Base-by-base conservation (phyloP, 306 rosid genomes). In the Herpetospermum pedunculosum region DNA sequence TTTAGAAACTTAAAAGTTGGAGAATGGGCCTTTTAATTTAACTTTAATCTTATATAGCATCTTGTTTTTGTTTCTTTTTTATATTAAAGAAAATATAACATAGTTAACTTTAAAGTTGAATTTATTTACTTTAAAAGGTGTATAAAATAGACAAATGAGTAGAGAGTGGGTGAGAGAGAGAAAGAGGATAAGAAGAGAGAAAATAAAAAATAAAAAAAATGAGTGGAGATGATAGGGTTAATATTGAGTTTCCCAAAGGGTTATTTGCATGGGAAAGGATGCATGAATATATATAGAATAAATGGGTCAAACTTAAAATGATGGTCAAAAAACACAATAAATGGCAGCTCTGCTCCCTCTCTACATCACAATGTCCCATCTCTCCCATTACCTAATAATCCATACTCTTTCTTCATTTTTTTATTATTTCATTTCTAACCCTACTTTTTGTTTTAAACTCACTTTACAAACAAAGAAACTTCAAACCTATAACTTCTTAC, bases 201-300 rank as follows among this genome's bases (percentile, higher is more conserved):
- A 16, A 52, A 8, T 6, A 40, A 5, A 6, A 23, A 10, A 55
- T 25, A 25, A 55, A 55, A 54, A 25, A 55, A 55, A 54, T 55
- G 34, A 55, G 62, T 55, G 23, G 34, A 62, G 9, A 35, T 12
- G 16, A 54, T 1, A 58, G 65, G 21, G 40, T 21, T 13, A n/a
- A n/a, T n/a, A 28, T 29, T 52, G 30, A 4, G 21, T 52, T 52
- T 55, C 63, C 63, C 63, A 55, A 55, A 58, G 65, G 65, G 35
- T 58, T 25, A 26, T 58, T 63, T 59, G 67, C 41, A 29, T 59
- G 46, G 46, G 14, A 53, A 58, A 23, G 40, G 19, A 60, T 60
- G 69, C 69, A 60, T 60, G 69, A 60, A 64, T n/a, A n/a, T n/a
- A 41, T 64, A 64, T 37, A 35, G 48, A 37, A n/a, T 8, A 59